Base-by-base conservation (phyloP, 2,329 filamentous ascomycete species). In the Diaporthe longicolla region DNA sequence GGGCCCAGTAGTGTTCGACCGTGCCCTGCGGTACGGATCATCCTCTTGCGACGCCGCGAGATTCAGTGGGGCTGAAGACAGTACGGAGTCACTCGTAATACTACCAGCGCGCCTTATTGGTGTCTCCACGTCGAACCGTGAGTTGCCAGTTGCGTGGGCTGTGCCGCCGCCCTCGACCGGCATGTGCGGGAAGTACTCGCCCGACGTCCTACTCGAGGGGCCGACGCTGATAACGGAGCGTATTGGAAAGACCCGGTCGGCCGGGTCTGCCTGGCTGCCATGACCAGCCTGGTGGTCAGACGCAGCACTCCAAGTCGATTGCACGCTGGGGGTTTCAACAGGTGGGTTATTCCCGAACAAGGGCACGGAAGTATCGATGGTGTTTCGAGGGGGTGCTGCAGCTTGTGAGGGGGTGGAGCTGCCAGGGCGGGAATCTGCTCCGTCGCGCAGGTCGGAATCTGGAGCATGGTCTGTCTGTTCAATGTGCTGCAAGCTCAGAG, bases 201-300 rank as follows among this genome's bases (percentile, higher is more conserved):
- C 79, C 7, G 82, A 78, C 75, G 79, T 87, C 84, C 83, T 82
- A 68, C 77, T 77, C 65, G 82, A 83, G 9, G 90, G 89, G 77
- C 94, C 91, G 54, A 95, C 90, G 9, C 90, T 93, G 32, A 96
- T 87, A 57, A 94, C 92, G n/a, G 93, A 95, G 65, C 93, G 90
- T 43, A 96, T 93, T n/a, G 94, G 94, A 73, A 94, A 96, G 7
- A 96, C 93, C 71, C 93, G 89, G 78, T 95, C 88, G 43, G 82
- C 81, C 37, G 80, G 79, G 65, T 85, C 83, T 29, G 80, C 79
- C 65, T 77, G 79, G 71, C 76, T 80, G 70, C 78, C 76, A 61
- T 83, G 77, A 19, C 81, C 80, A 6, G 80, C 78, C 70, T 86
- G 86, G 54, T 77, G 82, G 40, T 87, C 86, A 2, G 85, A 87